These are phyloP conservation scores for Saccharomycopsis selenospora DNA, from an alignment of 805 yeast species.

Conservation along the genomic window DNA sequence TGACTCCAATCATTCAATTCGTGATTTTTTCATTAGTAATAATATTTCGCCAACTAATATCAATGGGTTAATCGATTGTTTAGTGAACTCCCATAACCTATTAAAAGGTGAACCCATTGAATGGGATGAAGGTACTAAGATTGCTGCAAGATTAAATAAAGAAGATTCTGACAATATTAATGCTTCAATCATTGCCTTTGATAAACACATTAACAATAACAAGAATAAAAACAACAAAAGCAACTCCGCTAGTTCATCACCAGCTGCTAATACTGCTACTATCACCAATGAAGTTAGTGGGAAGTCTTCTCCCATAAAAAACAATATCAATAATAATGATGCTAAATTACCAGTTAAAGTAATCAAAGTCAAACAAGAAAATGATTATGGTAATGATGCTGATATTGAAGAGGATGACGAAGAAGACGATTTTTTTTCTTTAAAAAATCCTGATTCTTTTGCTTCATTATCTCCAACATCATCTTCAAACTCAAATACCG, in stretches of 20 bases:
- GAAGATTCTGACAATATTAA: constrained; percentile 25
- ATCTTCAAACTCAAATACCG: not conserved
- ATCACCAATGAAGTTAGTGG: not conserved
- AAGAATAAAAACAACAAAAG: not conserved
- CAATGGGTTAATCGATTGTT: constrained; percentile 39
- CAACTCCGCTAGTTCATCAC: not conserved
- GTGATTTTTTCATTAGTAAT: not conserved
- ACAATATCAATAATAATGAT: not conserved
- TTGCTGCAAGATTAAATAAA: constrained; percentile 33
- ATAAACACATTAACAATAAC: constrained; percentile 26
- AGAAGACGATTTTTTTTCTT: not conserved
- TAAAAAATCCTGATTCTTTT: not conserved
- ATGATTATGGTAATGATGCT: not conserved
- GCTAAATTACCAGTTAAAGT: too few species aligned
- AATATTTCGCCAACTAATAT: constrained; percentile 16
- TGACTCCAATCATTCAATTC: not conserved
- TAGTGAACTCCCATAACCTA: constrained; percentile 36
- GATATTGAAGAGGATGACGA: not conserved
- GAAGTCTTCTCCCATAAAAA: not conserved
- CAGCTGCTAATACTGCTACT: not conserved
- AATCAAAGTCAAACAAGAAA: not conserved
- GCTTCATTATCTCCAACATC: constrained; percentile 1
- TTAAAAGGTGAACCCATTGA: constrained; percentile 35
- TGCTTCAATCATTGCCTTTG: constrained; percentile 30
- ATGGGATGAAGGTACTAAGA: constrained; percentile 39